Percentiles rank a stretch among this genome's conserved stretches.
phyloP scores from a whole-genome alignment of 1,139 yeast species.

The Hyphopichia buzzinii region DNA sequence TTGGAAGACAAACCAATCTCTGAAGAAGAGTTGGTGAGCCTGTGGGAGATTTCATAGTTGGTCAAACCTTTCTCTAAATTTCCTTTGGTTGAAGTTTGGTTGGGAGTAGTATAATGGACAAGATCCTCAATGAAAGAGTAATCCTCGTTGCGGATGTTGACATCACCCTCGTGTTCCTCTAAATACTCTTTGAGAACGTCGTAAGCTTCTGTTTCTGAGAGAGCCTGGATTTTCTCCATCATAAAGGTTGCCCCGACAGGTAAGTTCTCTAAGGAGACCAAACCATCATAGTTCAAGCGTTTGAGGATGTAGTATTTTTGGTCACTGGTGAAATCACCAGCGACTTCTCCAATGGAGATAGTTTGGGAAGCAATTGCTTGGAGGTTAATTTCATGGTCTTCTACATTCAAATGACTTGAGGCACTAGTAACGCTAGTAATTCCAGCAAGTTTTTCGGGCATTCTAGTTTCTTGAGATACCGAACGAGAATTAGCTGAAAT shows the following conservation, averaged over 20 bases:
- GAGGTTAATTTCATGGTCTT: conserved; percentile 19
- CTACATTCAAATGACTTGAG: conserved; percentile 9
- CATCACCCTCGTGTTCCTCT: conserved; percentile 19
- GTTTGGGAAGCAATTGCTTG: conserved; percentile 18
- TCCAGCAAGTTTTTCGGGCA: background rate
- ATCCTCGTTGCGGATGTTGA: conserved; percentile 17
- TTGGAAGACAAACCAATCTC: background rate
- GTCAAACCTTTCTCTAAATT: background rate
- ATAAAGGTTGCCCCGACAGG: conserved; percentile 27
- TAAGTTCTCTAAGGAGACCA: conserved; percentile 23
- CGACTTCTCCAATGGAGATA: conserved; percentile 25
- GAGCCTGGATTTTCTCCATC: conserved; percentile 26
- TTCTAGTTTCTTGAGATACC: too few species aligned
- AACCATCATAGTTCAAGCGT: conserved; percentile 27
- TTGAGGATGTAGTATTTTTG: conserved; percentile 27
- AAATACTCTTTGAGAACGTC: conserved; percentile 17
- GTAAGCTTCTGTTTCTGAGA: conserved; percentile 21
- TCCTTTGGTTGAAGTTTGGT: background rate
- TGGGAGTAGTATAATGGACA: conserved; percentile 7
- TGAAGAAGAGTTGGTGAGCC: background rate
- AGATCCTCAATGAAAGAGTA: conserved; percentile 15
- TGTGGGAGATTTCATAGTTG: background rate
- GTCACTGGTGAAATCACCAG: conserved; percentile 19
- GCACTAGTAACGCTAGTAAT: conserved; percentile 2
- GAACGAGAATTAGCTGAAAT: too few species aligned